These are phyloP conservation scores for Corynascus novoguineensis DNA, from an alignment of 495 filamentous ascomycete species.

Conservation along the genomic window DNA sequence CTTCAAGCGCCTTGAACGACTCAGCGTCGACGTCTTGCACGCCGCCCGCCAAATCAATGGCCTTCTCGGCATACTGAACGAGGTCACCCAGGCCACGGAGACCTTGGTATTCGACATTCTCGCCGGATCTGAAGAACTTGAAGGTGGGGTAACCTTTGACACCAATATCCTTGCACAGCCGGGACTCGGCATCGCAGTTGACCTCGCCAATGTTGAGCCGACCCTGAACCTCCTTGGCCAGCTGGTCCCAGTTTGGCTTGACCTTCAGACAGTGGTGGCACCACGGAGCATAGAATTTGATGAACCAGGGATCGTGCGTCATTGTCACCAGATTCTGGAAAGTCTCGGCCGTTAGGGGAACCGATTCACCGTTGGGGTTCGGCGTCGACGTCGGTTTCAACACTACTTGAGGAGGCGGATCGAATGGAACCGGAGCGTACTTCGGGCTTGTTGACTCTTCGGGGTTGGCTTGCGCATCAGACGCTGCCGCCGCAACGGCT, in stretches of 20 bases:
- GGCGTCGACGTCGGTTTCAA: conserved; percentile 50
- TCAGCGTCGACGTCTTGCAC: conserved; percentile 73
- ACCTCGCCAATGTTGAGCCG: conserved; percentile 90
- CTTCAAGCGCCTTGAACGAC: conserved; percentile 76
- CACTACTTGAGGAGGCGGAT: conserved; percentile 29
- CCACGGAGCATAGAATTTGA: conserved; percentile 98
- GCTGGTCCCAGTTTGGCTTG: conserved; percentile 81
- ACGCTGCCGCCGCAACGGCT: not conserved
- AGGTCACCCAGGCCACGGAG: conserved; percentile 90
- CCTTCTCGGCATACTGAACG: conserved; percentile 77
- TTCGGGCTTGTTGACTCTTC: conserved; percentile 13
- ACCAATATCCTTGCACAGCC: conserved; percentile 83
- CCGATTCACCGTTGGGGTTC: conserved; percentile 69
- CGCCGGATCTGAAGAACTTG: conserved; percentile 86
- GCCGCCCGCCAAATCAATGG: conserved; percentile 67
- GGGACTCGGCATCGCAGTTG: conserved; percentile 79
- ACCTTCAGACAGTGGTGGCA: conserved; percentile 91
- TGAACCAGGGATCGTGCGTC: conserved; percentile 89
- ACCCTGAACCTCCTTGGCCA: conserved; percentile 83
- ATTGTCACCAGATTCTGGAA: conserved; percentile 84
- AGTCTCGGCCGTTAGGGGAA: conserved; percentile 71
- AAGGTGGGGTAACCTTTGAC: conserved; percentile 80
- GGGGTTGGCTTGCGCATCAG: conserved; percentile 3
- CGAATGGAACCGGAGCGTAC: not conserved
- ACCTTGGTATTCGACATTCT: conserved; percentile 88